Evolutionary conservation across 1,139 yeast genomes (phyloP), one percentile per base, ranked within the genome.

Genomic region (Lodderomyces pseudojiufengensis): DNA sequence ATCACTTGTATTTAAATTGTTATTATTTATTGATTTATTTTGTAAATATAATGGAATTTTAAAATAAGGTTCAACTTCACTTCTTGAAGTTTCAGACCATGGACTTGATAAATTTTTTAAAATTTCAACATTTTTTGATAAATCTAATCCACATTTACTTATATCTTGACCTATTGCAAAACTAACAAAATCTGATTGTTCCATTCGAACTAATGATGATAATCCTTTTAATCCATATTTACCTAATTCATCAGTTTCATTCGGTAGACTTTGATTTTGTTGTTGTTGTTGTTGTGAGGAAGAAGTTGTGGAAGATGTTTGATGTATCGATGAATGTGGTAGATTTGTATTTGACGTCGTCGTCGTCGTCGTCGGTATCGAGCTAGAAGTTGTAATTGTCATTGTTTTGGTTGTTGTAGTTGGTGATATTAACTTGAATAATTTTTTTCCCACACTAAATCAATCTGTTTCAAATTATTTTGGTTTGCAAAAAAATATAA

Each of bases 41-140:
- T 32, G 35, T 26, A 32, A 15, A 14, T 16, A 14, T 20, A 11
- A 16, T 2, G 95, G 95, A 24, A 79, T 61, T 26, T 58, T 58
- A 55, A 77, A 86, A 44, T 70, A 73, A 3, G 98, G 98, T 49
- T 87, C 95, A n/a, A 90, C 95, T 48, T 84, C 90, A 39, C 88
- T 80, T 50, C 94, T 71, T 9, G 95, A 78, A 1, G 96, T 85
- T 54, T 90, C 97, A 26, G 85, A 71, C 97, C 97, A 92, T 9
- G 97, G 97, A 9, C 95, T 83, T 20, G 95, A 80, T 52, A 90
- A 78, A n/a, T 80, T 78, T 48, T 74, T 75, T 33, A 90, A 71
- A 24, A 88, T 66, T 42, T 76, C 69, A 12, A 70, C 65, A 29
- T 65, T 62, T 11, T 50, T 55, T 8, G 65, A 59, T 47, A 84